phyloP scores from a whole-genome alignment of 2,329 filamentous ascomycete species.

The Fusarium sp. region DNA sequence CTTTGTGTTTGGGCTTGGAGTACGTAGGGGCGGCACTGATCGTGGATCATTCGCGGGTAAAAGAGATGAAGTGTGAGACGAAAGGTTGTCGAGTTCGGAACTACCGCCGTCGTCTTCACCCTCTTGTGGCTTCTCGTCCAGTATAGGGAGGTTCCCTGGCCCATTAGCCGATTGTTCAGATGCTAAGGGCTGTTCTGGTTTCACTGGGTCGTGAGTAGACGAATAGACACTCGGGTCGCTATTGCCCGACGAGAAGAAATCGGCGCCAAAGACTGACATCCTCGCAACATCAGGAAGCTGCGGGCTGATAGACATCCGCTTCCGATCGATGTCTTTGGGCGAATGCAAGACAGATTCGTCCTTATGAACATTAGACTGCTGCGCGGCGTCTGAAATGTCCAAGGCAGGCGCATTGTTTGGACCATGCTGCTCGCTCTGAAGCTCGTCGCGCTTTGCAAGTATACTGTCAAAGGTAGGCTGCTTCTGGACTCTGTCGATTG shows the following conservation, averaged over 20 bases:
- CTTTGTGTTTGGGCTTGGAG: conserved; percentile 47
- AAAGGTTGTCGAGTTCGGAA: not conserved
- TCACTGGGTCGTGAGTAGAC: conserved; percentile 16
- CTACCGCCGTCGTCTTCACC: not conserved
- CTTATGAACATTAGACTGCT: conserved; percentile 1
- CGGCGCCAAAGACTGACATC: conserved; percentile 69
- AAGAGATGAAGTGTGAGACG: conserved; percentile 14
- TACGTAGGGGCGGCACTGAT: conserved; percentile 49
- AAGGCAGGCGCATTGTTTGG: conserved; percentile 1
- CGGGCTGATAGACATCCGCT: conserved; percentile 63
- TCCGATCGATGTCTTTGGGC: conserved; percentile 32
- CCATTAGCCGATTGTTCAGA: conserved; percentile 3
- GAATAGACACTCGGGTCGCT: conserved; percentile 13
- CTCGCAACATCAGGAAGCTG: conserved; percentile 68
- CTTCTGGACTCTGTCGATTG: conserved; percentile 22
- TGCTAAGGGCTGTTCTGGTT: conserved; percentile 23
- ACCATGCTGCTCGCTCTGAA: not conserved
- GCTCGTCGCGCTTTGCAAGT: conserved; percentile 33
- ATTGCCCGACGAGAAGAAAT: conserved; percentile 62
- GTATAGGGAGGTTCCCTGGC: conserved; percentile 5
- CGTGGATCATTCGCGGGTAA: conserved; percentile 37
- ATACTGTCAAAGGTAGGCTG: conserved; percentile 40
- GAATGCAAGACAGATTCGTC: conserved; percentile 24
- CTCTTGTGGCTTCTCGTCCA: conserved; percentile 13
- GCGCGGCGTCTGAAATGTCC: conserved; percentile 1